A percentile compares a stretch with the other conserved stretches of the same genome.
Evolutionary conservation across 495 filamentous ascomycete genomes (phyloP).

Genomic region (Thermothielavioides terrestris): DNA sequence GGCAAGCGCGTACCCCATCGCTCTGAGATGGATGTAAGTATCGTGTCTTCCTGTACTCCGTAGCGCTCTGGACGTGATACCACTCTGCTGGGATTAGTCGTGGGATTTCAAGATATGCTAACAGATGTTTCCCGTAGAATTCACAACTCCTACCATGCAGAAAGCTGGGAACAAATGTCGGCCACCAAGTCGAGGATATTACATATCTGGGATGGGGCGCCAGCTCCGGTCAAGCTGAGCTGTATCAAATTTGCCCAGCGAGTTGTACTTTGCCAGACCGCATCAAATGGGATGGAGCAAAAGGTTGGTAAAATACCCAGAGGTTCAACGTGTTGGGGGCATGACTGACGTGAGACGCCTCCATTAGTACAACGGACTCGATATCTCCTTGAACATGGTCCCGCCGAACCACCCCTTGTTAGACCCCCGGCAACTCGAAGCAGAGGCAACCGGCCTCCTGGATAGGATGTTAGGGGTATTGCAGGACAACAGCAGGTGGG

Average conservation of each 20-base stretch:
- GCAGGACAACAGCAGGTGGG: slow-evolving; percentile 75
- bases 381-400: slow-evolving; percentile 78
- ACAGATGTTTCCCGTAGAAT: slow-evolving; percentile 50
- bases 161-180: slow-evolving; percentile 78
- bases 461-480: slow-evolving; percentile 82
- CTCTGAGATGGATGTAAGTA: slow-evolving; percentile 90
- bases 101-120: slow-evolving; percentile 4
- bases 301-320: slow-evolving; percentile 48
- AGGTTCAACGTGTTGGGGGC: background rate
- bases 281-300: slow-evolving; percentile 71
- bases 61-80: too few relatives aligned
- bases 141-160: slow-evolving; percentile 66
- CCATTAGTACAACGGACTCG: slow-evolving; percentile 76
- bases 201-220: slow-evolving; percentile 76
- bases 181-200: slow-evolving; percentile 84
- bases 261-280: slow-evolving; percentile 85
- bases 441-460: slow-evolving; percentile 79
- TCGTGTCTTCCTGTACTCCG: background rate
- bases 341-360: slow-evolving; percentile 4
- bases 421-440: slow-evolving; percentile 71
- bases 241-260: slow-evolving; percentile 96
- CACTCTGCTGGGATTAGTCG: too few relatives aligned
- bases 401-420: slow-evolving; percentile 73
- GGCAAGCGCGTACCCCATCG: slow-evolving; percentile 83
- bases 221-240: slow-evolving; percentile 70